Evolutionary conservation across 140 eudicot species (phyloP).

Genomic region (Stevia rebaudiana): DNA sequence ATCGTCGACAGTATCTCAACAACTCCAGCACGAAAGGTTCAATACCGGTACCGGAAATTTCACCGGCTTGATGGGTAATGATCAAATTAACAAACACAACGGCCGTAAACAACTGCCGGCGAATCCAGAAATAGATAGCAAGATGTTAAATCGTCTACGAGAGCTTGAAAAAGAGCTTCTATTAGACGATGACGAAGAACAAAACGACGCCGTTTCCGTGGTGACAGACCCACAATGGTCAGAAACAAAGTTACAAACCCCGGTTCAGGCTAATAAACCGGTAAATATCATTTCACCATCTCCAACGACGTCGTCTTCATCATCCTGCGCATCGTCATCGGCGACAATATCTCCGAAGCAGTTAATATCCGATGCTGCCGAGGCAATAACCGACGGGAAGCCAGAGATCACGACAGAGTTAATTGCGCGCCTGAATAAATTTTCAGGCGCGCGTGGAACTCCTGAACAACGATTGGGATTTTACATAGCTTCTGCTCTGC

Average conservation of each 20-base stretch:
- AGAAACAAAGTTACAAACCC: slow-evolving; percentile 44
- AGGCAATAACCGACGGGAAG: slow-evolving; percentile 58
- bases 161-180: slow-evolving; percentile 65
- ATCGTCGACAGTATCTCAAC: slow-evolving; percentile 30
- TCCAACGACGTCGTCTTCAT: slow-evolving; percentile 71
- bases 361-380: slow-evolving; percentile 53
- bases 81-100: slow-evolving; percentile 1
- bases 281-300: slow-evolving; percentile 44
- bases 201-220: slow-evolving; percentile 39
- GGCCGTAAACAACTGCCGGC: slow-evolving; percentile 5
- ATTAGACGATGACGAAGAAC: slow-evolving; percentile 54
- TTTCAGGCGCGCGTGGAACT: slow-evolving; percentile 38
- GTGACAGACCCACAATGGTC: slow-evolving; percentile 75
- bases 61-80: background rate
- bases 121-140: slow-evolving; percentile 30
- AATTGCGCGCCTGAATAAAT: slow-evolving; percentile 45
- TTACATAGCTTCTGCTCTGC: slow-evolving; percentile 48
- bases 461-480: slow-evolving; percentile 58
- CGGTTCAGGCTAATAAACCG: slow-evolving; percentile 22
- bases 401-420: slow-evolving; percentile 36
- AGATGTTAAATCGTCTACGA: slow-evolving; percentile 48
- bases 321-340: slow-evolving; percentile 61
- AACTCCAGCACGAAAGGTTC: slow-evolving; percentile 17
- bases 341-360: slow-evolving; percentile 35
- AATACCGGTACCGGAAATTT: background rate